These are phyloP conservation scores for Alternaria sp. DNA, from an alignment of 2,329 filamentous ascomycete species.

Conservation along the genomic window DNA sequence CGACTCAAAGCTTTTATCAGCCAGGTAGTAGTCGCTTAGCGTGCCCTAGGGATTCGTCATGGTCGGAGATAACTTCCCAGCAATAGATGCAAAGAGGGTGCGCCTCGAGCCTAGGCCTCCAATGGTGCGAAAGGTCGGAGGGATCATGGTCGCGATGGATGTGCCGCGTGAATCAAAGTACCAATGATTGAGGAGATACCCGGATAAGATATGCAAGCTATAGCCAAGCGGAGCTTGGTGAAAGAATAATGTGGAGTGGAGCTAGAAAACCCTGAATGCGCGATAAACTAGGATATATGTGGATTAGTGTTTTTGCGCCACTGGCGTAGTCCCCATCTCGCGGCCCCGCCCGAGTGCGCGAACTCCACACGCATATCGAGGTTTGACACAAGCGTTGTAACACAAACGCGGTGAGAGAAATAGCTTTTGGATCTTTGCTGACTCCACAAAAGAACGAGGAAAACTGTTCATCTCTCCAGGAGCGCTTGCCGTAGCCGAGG, in stretches of 20 bases:
- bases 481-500: background rate
- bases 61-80: conserved; percentile 15
- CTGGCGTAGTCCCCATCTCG: background rate
- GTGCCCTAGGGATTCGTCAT: conserved; percentile 17
- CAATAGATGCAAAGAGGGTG: conserved; percentile 3
- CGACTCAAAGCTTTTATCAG: conserved; percentile 9
- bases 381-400: background rate
- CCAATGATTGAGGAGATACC: conserved; percentile 2
- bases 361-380: background rate
- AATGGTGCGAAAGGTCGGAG: conserved; percentile 4
- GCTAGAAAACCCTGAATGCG: conserved; percentile 12
- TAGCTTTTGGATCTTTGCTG: background rate
- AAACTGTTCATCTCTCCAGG: background rate
- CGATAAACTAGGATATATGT: background rate
- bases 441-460: background rate
- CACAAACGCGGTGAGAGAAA: background rate
- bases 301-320: background rate
- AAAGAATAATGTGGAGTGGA: conserved; percentile 7
- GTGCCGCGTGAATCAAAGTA: background rate
- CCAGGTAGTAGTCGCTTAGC: conserved; percentile 15
- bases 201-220: conserved; percentile 14
- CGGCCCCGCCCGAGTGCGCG: background rate
- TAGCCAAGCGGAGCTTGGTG: conserved; percentile 15
- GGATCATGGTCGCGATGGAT: background rate
- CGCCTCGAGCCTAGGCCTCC: conserved; percentile 8